A percentile compares a stretch with the other conserved stretches of the same genome.
These are phyloP conservation scores for Trichoderma semiorbis DNA, from an alignment of 2,329 filamentous ascomycete genomes.

Conservation along the genomic window DNA sequence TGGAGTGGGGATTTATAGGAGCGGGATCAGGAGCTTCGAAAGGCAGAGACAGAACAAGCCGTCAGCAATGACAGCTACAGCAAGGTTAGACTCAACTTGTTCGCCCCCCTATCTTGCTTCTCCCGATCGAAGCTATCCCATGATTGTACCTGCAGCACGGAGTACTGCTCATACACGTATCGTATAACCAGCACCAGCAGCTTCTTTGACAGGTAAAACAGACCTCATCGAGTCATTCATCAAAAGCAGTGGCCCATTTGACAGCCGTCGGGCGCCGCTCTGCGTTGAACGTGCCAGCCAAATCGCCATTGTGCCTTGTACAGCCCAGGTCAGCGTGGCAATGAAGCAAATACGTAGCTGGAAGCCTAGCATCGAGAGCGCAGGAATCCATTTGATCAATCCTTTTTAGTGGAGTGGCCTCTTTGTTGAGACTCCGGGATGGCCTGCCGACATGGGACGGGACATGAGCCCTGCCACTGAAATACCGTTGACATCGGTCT, in stretches of 20 bases:
- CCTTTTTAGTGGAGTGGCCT: not conserved
- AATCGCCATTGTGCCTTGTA: not conserved
- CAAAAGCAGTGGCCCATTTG: not conserved
- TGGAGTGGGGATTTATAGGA: not conserved
- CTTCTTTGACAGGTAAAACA: not conserved
- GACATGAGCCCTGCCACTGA: not conserved
- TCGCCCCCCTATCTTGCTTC: not conserved
- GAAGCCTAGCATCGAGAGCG: not conserved
- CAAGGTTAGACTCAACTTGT: not conserved
- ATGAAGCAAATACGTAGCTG: not conserved
- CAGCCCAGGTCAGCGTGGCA: not conserved
- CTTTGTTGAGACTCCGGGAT: not conserved
- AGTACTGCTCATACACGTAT: not conserved
- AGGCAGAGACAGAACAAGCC: not conserved
- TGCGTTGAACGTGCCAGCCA: not conserved
- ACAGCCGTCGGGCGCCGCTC: conserved; percentile 1
- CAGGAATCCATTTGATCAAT: not conserved
- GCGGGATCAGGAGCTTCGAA: not conserved
- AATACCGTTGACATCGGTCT: not conserved
- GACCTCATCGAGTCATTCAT: not conserved
- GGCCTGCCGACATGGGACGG: not conserved
- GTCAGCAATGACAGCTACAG: not conserved
- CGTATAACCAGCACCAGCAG: not conserved
- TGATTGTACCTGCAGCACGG: not conserved
- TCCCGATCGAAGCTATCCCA: not conserved